A percentile compares a stretch with the other conserved stretches of the same genome.
phyloP scores from a whole-genome alignment of 768 basidiomycete genomes.

The Lactarius hengduanensis region DNA sequence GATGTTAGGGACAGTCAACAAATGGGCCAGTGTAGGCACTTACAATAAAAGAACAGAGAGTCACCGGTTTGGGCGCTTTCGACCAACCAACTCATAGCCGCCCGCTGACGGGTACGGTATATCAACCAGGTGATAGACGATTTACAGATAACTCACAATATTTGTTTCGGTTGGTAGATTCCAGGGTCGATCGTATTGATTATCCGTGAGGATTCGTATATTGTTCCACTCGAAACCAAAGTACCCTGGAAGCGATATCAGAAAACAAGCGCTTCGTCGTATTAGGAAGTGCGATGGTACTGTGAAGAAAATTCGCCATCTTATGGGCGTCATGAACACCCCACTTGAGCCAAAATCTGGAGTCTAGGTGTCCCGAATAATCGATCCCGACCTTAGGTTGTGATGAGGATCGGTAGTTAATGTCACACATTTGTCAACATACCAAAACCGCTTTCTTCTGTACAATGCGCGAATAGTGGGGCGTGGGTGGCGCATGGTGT shows the following conservation, averaged over 20 bases:
- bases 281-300: not conserved
- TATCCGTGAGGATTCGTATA: not conserved
- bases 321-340: not conserved
- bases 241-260: not conserved
- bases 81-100: slow-evolving; percentile 2
- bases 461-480: not conserved
- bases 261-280: not conserved
- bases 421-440: not conserved
- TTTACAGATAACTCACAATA: slow-evolving; percentile 8
- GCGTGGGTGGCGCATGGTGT: no score
- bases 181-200: not conserved
- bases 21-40: not conserved
- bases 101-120: not conserved
- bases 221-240: not conserved
- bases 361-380: not conserved
- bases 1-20: not conserved
- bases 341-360: not conserved
- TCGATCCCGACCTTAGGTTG: slow-evolving; percentile 10
- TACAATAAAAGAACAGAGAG: slow-evolving; percentile 11
- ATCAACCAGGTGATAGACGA: no score
- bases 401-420: not conserved
- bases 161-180: not conserved
- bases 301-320: slow-evolving; percentile 1
- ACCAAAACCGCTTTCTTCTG: not conserved
- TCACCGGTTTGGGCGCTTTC: not conserved